Evolutionary conservation across 2,329 filamentous ascomycete species (phyloP).

Genomic region (Ascochyta lentis): DNA sequence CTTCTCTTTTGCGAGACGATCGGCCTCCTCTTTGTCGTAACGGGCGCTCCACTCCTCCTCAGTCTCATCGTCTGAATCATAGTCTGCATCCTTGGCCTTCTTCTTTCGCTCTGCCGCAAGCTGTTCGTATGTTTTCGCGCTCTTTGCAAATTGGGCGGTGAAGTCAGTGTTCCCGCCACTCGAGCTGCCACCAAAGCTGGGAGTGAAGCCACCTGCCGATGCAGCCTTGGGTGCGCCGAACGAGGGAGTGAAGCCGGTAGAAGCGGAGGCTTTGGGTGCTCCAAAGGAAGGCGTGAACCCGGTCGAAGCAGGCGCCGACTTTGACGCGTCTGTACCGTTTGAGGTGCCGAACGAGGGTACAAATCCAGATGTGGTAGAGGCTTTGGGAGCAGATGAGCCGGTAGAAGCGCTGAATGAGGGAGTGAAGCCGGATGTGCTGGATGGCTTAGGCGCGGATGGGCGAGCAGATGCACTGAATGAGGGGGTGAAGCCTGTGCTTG

Average conservation of each 20-base stretch:
- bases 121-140: constrained; percentile 41
- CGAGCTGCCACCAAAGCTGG: constrained; percentile 24
- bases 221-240: constrained; percentile 13
- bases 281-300: constrained; percentile 19
- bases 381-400: constrained; percentile 3
- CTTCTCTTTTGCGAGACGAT: constrained; percentile 37
- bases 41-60: constrained; percentile 43
- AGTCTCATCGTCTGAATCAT: constrained; percentile 47
- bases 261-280: not conserved
- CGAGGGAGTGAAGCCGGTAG: constrained; percentile 11
- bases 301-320: not conserved
- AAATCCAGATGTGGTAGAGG: constrained; percentile 1
- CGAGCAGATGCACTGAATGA: constrained; percentile 19
- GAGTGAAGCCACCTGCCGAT: constrained; percentile 14
- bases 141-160: constrained; percentile 39
- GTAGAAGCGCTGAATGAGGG: constrained; percentile 21
- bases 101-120: constrained; percentile 44
- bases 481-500: constrained; percentile 23
- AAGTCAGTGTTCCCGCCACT: constrained; percentile 27
- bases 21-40: constrained; percentile 40
- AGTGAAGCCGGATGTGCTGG: constrained; percentile 10
- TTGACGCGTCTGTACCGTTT: not conserved
- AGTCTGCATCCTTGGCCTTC: constrained; percentile 45
- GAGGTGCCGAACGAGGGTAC: constrained; percentile 2
- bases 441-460: constrained; percentile 5